Evolutionary conservation across 1,139 yeast species (phyloP), one percentile per base, ranked within the genome.

Genomic region (Pichia sp.): DNA sequence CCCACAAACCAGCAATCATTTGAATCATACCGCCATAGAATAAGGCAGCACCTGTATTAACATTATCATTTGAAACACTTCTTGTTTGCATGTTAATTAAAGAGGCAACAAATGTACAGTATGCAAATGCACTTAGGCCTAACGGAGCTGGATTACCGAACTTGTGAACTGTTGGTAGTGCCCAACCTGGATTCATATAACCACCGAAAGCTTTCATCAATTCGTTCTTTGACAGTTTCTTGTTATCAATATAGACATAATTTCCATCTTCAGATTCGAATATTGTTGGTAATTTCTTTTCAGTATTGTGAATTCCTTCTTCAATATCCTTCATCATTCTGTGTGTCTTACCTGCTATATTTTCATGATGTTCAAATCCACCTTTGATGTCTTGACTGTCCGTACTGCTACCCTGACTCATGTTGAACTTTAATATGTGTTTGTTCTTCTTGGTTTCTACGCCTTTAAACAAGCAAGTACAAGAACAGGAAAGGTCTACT

Each of bases 91-190:
- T 72, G 53, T 81, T 80, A 54, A 82, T 70, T 62, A 90, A 69
- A 4, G 91, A 82, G 37, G 88, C 72, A 15, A 88, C 88, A 66
- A 89, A 86, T 7, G 95, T 86, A 27, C 96, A 86, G 57, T 87
- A 72, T 12, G 95, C 96, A 63, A 90, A 89, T 5, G 88, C 94
- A 45, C 82, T 76, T 54, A 90, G 73, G 12, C 96, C 97, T 47
- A 90, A 72, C 4, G 96, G 96, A 44, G 94, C 88, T 35, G 96
- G 96, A 66, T 89, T 89, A 53, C 85, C 96, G 63, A 88, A 83
- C 66, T 83, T 76, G 65, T 85, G 81, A 41, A 76, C 72, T 24
- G 95, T 82, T 31, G 86, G 79, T 31, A 81, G 78, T 21, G 79
- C 60, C 52, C 75, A 68, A 61, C 89, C 89, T 19, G 90, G 75